Conservation (phyloP, 768 basidiomycete species). For the Boletus subparvulus region DNA sequence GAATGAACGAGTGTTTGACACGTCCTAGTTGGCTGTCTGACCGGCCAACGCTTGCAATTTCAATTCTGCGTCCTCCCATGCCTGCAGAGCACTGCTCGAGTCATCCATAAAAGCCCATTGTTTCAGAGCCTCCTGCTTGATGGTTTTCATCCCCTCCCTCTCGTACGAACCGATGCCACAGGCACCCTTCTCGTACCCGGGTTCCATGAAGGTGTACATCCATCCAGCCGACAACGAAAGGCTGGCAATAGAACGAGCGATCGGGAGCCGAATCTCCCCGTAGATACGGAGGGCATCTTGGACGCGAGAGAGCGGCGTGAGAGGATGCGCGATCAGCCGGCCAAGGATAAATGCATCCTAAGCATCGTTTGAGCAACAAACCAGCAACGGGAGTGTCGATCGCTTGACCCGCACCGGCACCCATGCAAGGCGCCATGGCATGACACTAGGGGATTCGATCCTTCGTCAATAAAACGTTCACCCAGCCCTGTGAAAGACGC, state of each 20-base stretch:
- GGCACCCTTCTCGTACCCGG: conserved; percentile 11
- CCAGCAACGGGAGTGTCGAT: conserved; percentile 3
- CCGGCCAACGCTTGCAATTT: neutral
- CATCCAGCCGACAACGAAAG: conserved; percentile 17
- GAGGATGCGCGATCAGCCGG: conserved; percentile 20
- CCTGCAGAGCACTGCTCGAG: conserved; percentile 1
- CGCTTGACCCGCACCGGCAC: conserved; percentile 28
- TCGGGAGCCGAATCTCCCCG: conserved; percentile 15
- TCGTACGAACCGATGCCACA: conserved; percentile 8
- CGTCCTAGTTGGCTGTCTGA: neutral
- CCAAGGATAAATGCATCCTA: conserved; percentile 25
- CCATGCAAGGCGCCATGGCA: conserved; percentile 25
- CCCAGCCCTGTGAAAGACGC: conserved; percentile 5
- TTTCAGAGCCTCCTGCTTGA: conserved; percentile 9
- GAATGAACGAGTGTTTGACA: too few relatives aligned
- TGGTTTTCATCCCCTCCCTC: conserved; percentile 15
- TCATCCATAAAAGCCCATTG: conserved; percentile 20
- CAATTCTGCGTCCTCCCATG: conserved; percentile 19
- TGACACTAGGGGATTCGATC: conserved; percentile 10
- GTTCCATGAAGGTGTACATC: conserved; percentile 23
- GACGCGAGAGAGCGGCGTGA: conserved; percentile 10
- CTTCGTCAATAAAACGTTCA: neutral
- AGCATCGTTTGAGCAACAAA: neutral
- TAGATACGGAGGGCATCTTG: conserved; percentile 9
- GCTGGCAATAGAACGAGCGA: conserved; percentile 10